Evolutionary conservation across 768 basidiomycete species (phyloP), one percentile per base, ranked within the genome.

Genomic region (Coprinopsis strossmayeri): DNA sequence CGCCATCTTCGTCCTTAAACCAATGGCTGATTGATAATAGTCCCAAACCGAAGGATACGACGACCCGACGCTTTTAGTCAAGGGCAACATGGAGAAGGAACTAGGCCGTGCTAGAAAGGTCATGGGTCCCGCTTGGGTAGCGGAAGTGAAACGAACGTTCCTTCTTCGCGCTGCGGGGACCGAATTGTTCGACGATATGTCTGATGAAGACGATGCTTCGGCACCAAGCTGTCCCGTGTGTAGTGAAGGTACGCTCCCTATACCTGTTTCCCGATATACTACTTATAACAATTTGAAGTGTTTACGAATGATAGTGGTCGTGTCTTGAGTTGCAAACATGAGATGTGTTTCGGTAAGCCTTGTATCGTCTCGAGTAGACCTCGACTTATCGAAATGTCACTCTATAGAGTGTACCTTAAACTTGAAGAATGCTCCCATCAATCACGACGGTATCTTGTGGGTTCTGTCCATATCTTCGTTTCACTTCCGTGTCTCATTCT

Each of bases 291-390:
- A 44, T n/a, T 7, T 52, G n/a, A n/a, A 77, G 77, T 76, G 49
- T 73, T 76, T 47, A 64, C 69, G 25, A 67, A 67, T 13, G 66
- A 74, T 42, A 78, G 70, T 50, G 81, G 82, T 1, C 70, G 78
- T 5, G 63, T 90, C n/a, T 70, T 88, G 9, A 59, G 64, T 0
- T 90, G 89, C 55, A 71, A 76, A 0, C 86, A 89, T 55, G 77
- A 81, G 48, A 72, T 85, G 30, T 89, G 87, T 56, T 70, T 68
- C 24, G 75, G 79, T 79, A 24, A 28, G 70, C 56, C 28, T 34
- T 4, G 2, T 15, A 10, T n/a, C 42, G 2, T 18, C 11, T 10
- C 45, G 23, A 4, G n/a, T 13, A 32, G 39, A 5, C 5, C 13
- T 43, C 26, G 13, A 20, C 49, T 24, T 48, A 42, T 5, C 11